Conservation (phyloP, 768 basidiomycete genomes). For the Saitozyma sp. region DNA sequence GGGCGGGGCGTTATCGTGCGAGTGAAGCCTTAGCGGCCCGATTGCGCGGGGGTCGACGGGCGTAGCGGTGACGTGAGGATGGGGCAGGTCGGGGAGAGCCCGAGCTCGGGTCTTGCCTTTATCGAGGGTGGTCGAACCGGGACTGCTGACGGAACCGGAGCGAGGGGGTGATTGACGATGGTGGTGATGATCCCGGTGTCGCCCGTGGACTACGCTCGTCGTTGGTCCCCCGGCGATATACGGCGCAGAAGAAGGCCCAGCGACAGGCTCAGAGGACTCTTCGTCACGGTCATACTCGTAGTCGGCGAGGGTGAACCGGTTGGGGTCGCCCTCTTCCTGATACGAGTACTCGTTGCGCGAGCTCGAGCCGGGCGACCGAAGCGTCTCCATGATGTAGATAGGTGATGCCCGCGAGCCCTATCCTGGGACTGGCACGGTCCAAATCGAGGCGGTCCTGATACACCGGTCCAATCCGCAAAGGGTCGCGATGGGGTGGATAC, state of each 20-base stretch:
- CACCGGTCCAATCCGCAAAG: too few relatives aligned
- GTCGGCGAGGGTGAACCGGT: slow-evolving; percentile 41
- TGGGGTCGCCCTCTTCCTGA: slow-evolving; percentile 3
- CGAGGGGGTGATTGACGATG: not conserved
- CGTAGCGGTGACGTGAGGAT: not conserved
- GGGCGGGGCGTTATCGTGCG: not conserved
- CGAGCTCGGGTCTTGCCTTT: too few relatives aligned
- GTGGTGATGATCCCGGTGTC: not conserved
- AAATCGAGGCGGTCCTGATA: too few relatives aligned
- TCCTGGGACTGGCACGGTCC: too few relatives aligned
- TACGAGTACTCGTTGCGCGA: too few relatives aligned
- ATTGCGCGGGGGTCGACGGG: not conserved
- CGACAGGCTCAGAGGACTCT: not conserved
- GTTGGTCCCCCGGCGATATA: not conserved
- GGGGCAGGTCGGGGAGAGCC: too few relatives aligned
- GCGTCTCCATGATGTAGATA: too few relatives aligned
- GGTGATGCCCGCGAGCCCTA: too few relatives aligned
- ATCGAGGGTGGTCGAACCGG: too few relatives aligned
- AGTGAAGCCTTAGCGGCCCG: slow-evolving; percentile 2
- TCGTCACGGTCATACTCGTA: slow-evolving; percentile 31
- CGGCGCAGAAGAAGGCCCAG: slow-evolving; percentile 2
- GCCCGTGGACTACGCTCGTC: not conserved
- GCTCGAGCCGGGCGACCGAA: too few relatives aligned
- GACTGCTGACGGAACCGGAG: too few relatives aligned
- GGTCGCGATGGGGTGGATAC: too few relatives aligned